Percentiles rank a stretch among this genome's conserved stretches.
Conservation (phyloP, 768 basidiomycete species). For the Lactarius evosmus region DNA sequence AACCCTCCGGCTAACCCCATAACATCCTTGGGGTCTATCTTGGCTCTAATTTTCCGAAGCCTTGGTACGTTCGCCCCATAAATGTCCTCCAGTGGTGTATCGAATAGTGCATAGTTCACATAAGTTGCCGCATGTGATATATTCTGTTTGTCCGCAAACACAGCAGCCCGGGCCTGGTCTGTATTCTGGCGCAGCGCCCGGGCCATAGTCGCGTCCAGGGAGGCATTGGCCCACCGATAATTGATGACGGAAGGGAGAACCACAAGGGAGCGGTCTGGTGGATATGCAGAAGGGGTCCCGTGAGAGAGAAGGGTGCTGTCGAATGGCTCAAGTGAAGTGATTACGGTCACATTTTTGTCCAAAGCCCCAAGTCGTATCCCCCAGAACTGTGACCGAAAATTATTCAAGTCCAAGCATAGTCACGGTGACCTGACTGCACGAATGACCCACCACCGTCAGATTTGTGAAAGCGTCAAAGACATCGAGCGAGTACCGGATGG, state of each 20-base stretch:
- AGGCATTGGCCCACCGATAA: constrained; percentile 13
- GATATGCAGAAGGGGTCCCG: constrained; percentile 19
- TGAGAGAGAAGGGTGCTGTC: constrained; percentile 6
- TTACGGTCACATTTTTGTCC: neutral
- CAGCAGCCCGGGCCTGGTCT: neutral
- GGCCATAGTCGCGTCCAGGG: constrained; percentile 42
- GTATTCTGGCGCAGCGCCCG: constrained; percentile 35
- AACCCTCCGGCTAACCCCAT: constrained; percentile 30
- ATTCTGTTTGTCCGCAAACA: constrained; percentile 28
- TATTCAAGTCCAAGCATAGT: neutral
- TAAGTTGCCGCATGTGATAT: constrained; percentile 19
- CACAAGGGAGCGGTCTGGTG: constrained; percentile 14
- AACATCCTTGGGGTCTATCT: constrained; percentile 28
- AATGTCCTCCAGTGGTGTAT: constrained; percentile 20
- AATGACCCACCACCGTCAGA: neutral
- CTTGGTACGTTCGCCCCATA: constrained; percentile 26
- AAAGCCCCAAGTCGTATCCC: neutral
- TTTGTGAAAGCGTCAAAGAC: neutral
- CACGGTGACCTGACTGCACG: neutral
- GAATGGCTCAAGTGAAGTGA: constrained; percentile 7
- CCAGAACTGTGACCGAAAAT: constrained; percentile 11
- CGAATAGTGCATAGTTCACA: constrained; percentile 25
- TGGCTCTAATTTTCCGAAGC: constrained; percentile 9
- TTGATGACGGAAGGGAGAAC: constrained; percentile 5
- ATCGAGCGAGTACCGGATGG: neutral